Conservation (phyloP, 2,329 filamentous ascomycete genomes). For the Talaromyces verruculosus region DNA sequence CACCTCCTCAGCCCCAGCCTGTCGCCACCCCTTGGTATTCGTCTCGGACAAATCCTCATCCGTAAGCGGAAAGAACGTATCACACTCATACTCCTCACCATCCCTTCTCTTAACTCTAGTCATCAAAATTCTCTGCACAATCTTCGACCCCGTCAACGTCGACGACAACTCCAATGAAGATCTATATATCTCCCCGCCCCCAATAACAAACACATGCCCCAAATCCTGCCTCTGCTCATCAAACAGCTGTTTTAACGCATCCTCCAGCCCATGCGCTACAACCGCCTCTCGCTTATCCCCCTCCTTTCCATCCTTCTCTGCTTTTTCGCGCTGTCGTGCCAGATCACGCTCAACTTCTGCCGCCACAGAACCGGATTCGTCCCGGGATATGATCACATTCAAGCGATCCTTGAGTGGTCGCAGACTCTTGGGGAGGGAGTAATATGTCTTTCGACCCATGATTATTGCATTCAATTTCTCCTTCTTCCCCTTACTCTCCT, state of each 20-base stretch:
- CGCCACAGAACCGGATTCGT: constrained; percentile 32
- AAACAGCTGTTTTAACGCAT: constrained; percentile 52
- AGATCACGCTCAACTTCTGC: constrained; percentile 39
- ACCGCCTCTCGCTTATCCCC: constrained; percentile 40
- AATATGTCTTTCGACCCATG: constrained; percentile 98
- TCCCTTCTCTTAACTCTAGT: constrained; percentile 38
- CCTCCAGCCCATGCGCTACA: constrained; percentile 59
- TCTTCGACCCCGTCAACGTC: background rate
- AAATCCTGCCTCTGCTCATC: constrained; percentile 31
- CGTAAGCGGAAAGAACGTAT: constrained; percentile 50
- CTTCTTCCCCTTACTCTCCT: background rate
- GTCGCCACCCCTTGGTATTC: constrained; percentile 30
- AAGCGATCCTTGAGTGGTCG: constrained; percentile 75
- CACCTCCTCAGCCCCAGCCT: constrained; percentile 36
- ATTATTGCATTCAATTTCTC: constrained; percentile 68
- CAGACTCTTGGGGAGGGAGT: constrained; percentile 76
- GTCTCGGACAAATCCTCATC: constrained; percentile 32
- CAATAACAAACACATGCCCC: constrained; percentile 78
- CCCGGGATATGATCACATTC: constrained; percentile 75
- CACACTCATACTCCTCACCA: constrained; percentile 43
- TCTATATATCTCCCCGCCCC: constrained; percentile 81
- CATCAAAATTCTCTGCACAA: constrained; percentile 40
- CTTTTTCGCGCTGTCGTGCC: constrained; percentile 29
- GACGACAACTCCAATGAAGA: constrained; percentile 56
- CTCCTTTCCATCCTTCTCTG: constrained; percentile 10